phyloP scores from a whole-genome alignment of 75 land plant genomes.

The Sequoia sempervirens region DNA sequence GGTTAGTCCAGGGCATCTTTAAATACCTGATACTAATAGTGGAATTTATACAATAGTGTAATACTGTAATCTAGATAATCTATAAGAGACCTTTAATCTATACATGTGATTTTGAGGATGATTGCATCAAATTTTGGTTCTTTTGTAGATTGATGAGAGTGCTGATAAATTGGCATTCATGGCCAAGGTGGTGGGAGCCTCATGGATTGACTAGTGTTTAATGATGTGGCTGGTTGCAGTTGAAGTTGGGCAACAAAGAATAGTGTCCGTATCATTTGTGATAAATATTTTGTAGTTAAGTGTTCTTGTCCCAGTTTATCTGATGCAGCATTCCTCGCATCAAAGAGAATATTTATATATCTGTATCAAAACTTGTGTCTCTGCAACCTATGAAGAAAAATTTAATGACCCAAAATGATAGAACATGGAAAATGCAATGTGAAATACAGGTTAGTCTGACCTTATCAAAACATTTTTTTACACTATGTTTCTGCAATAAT shows the following conservation, averaged over 20 bases:
- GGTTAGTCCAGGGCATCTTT: neutral
- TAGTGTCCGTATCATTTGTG: neutral
- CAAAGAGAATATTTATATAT: neutral
- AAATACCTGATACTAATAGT: neutral
- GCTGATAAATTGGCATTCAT: constrained; percentile 80
- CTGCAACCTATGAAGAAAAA: neutral
- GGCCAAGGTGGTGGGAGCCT: constrained; percentile 64
- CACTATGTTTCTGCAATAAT: neutral
- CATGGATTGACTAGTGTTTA: constrained; percentile 53
- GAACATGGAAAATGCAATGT: neutral
- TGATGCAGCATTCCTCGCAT: neutral
- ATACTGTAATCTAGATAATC: neutral
- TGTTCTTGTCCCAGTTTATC: neutral
- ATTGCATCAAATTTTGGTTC: neutral
- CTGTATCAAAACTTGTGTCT: neutral
- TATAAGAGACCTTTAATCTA: neutral
- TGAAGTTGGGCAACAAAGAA: neutral
- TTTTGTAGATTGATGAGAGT: constrained; percentile 77
- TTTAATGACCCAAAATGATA: neutral
- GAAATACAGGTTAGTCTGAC: neutral
- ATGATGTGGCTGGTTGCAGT: neutral
- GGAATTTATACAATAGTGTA: neutral
- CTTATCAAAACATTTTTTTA: neutral
- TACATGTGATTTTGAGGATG: neutral
- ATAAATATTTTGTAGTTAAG: neutral